Evolutionary conservation across 306 rosid species (phyloP), one percentile per base, ranked within the genome.

Genomic region (Begonia fuchsioides): DNA sequence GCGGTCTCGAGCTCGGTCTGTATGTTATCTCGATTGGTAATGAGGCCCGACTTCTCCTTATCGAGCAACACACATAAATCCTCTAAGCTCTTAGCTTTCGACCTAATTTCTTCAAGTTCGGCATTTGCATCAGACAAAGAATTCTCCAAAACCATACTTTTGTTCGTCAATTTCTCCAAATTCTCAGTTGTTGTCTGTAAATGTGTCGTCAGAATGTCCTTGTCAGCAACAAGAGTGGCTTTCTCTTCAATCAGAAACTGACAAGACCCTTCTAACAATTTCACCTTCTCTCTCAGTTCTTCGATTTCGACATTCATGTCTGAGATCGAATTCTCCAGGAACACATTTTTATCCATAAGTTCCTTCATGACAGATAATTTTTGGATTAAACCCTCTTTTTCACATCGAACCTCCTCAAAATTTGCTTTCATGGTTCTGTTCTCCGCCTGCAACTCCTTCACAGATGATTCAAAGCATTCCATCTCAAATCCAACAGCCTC

Each of bases 271-370:
- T 57, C 61, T 17, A 57, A 47, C 44, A 47, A 32, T 52, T 38
- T 57, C 9, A 85, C 83, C 68, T 76, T 79, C 60, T 63, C 85
- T 69, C 84, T 77, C 39, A 79, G 68, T 16, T 67, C 76, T 50
- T 82, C 86, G 53, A 92, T 66, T 67, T 92, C 98, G 26, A 69
- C 76, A 66, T 79, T 77, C 76, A 85, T 61, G 65, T 85, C 96
- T 54, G 93, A 78, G 60, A 92, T 72, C 61, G 94, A 77, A 63
- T 75, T 82, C 69, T 92, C 98, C 58, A 92, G 64, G 70, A 85
- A 75, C 20, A 71, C 52, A 75, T 82, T 85, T 71, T 77, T 92
- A 76, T 79, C 94, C 61, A 59, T 15, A 15, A 85, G 86, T 73
- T 75, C 76, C 73, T 69, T 86, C 80, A 92, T 78, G 66, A 66